Conservation (phyloP, 1,284 basidiomycete species). For the Coniophora puteana region DNA sequence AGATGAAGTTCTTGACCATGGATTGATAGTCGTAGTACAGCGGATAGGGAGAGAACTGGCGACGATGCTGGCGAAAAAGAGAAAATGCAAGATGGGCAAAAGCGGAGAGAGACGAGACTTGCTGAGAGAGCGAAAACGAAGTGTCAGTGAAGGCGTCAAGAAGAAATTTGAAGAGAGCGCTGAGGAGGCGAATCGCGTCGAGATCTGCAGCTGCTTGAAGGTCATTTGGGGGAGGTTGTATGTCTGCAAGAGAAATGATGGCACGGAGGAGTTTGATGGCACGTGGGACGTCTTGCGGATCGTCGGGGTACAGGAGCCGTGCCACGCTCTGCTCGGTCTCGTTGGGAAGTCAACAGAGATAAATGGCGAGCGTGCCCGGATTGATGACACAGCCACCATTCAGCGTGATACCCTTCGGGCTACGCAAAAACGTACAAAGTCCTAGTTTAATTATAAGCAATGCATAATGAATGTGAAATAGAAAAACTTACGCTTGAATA, state of each 20-base stretch:
- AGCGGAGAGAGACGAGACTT: background rate
- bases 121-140: background rate
- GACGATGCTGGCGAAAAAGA: background rate
- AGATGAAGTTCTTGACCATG: slow-evolving; percentile 7
- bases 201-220: slow-evolving; percentile 2
- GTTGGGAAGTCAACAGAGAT: background rate
- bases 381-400: slow-evolving; percentile 11
- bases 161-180: background rate
- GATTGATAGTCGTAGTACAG: slow-evolving; percentile 5
- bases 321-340: background rate
- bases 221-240: slow-evolving; percentile 2
- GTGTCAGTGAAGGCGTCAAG: slow-evolving; percentile 6
- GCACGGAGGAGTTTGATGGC: slow-evolving; percentile 13
- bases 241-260: slow-evolving; percentile 2
- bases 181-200: slow-evolving; percentile 1
- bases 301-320: slow-evolving; percentile 11
- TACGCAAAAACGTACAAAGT: slow-evolving; percentile 11
- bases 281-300: slow-evolving; percentile 17
- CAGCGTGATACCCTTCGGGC: slow-evolving; percentile 7
- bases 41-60: slow-evolving; percentile 1
- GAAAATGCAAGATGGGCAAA: slow-evolving; percentile 1
- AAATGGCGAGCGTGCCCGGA: slow-evolving; percentile 6
- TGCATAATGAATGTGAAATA: no score
- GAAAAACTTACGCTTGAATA: slow-evolving; percentile 14
- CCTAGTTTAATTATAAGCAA: slow-evolving; percentile 4